These are phyloP conservation scores for Berkeleyomyces rouxiae DNA, from an alignment of 2,329 filamentous ascomycete species.

Conservation along the genomic window DNA sequence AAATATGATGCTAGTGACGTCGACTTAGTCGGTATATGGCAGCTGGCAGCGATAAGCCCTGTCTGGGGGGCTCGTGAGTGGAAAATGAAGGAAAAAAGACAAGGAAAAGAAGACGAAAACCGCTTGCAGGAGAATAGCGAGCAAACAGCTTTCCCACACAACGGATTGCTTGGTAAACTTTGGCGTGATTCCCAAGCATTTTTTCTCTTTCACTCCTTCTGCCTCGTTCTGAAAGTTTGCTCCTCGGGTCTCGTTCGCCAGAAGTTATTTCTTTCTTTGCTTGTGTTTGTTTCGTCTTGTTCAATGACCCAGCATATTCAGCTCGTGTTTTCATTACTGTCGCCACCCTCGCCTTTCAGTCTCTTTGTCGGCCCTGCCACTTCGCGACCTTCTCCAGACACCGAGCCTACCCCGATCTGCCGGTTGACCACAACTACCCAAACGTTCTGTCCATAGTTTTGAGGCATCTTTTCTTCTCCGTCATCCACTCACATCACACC, in stretches of 20 bases:
- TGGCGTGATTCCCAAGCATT: neutral
- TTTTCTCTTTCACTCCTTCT: neutral
- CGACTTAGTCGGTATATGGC: constrained; percentile 10
- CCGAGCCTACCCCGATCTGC: constrained; percentile 7
- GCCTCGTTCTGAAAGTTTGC: neutral
- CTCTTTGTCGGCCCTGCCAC: constrained; percentile 3
- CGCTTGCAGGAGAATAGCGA: neutral
- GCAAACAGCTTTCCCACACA: constrained; percentile 10
- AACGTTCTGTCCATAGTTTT: neutral
- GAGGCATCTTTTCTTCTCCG: neutral
- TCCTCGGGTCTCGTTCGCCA: neutral
- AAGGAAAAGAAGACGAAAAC: constrained; percentile 9
- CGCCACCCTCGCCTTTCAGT: constrained; percentile 10
- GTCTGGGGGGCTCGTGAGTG: neutral
- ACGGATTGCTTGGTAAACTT: constrained; percentile 20
- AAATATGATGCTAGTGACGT: constrained; percentile 7
- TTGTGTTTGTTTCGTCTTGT: neutral
- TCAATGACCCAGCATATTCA: neutral
- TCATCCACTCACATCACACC: neutral
- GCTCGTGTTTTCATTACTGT: constrained; percentile 14
- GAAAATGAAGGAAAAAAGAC: neutral
- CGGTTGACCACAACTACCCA: neutral
- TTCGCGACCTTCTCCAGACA: constrained; percentile 2
- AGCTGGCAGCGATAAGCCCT: neutral
- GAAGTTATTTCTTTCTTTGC: neutral